Conservation (phyloP, 306 rosid genomes). For the Parietaria judaica region DNA sequence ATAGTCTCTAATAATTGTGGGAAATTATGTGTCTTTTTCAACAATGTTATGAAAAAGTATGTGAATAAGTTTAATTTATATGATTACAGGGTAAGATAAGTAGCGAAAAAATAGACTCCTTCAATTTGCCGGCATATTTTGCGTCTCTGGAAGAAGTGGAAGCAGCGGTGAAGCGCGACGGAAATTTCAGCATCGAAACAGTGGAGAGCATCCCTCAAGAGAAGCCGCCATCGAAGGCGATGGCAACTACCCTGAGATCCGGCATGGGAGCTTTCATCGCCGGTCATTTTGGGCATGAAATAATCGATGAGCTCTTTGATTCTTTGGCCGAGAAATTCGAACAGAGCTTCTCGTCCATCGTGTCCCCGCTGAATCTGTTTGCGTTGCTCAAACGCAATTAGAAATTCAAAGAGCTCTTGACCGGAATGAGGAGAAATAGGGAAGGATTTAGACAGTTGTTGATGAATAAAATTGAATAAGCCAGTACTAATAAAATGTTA, state of each 20-base stretch:
- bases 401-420: no score
- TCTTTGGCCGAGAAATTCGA: not conserved
- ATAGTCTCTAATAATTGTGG: no score
- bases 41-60: no score
- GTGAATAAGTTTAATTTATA: no score
- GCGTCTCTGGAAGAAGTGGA: conserved; percentile 11
- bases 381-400: no score
- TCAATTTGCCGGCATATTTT: not conserved
- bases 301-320: conserved; percentile 11
- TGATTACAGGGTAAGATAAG: not conserved
- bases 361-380: no score
- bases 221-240: not conserved
- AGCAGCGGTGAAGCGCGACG: not conserved
- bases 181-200: conserved; percentile 7
- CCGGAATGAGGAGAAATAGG: no score
- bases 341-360: no score
- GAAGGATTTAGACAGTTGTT: no score
- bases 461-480: no score
- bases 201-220: conserved; percentile 3
- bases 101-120: conserved; percentile 12
- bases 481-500: no score
- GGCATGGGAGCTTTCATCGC: not conserved
- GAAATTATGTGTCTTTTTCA: no score
- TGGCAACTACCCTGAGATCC: conserved; percentile 1
- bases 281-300: conserved; percentile 15